phyloP scores from a whole-genome alignment of 768 basidiomycete species.

The Boletus rubescentipes region DNA sequence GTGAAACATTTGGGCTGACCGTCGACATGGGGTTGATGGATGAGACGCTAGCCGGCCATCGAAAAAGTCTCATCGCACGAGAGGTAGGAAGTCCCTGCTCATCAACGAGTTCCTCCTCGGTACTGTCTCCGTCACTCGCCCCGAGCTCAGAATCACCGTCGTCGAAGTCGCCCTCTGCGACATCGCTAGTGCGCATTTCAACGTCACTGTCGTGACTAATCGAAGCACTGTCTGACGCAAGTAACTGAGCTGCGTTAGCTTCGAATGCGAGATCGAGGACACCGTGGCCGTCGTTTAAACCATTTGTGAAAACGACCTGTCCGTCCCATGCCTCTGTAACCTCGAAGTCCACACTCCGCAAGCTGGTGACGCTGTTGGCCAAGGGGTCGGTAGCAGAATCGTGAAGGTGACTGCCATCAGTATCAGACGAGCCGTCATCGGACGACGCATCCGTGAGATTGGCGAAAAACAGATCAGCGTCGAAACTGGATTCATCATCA shows the following conservation, averaged over 20 bases:
- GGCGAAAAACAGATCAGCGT: constrained; percentile 82
- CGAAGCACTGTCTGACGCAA: constrained; percentile 48
- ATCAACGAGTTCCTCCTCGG: constrained; percentile 83
- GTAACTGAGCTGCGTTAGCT: constrained; percentile 51
- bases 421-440: constrained; percentile 37
- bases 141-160: constrained; percentile 49
- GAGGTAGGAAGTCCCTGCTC: constrained; percentile 69
- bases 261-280: constrained; percentile 73
- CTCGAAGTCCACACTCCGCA: constrained; percentile 47
- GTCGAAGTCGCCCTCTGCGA: constrained; percentile 32
- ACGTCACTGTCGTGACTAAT: constrained; percentile 53
- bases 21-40: constrained; percentile 78
- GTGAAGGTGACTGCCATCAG: constrained; percentile 47
- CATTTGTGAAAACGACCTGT: constrained; percentile 71
- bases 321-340: constrained; percentile 74
- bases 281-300: constrained; percentile 46
- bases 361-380: constrained; percentile 33
- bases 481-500: constrained; percentile 74
- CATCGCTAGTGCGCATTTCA: constrained; percentile 42
- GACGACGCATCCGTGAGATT: constrained; percentile 62
- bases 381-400: constrained; percentile 28
- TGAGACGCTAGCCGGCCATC: constrained; percentile 57
- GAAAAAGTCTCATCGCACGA: constrained; percentile 73
- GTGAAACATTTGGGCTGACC: constrained; percentile 56
- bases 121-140: constrained; percentile 70